Base-by-base conservation (phyloP, 495 filamentous ascomycete species). In the Parathielavia appendiculata region DNA sequence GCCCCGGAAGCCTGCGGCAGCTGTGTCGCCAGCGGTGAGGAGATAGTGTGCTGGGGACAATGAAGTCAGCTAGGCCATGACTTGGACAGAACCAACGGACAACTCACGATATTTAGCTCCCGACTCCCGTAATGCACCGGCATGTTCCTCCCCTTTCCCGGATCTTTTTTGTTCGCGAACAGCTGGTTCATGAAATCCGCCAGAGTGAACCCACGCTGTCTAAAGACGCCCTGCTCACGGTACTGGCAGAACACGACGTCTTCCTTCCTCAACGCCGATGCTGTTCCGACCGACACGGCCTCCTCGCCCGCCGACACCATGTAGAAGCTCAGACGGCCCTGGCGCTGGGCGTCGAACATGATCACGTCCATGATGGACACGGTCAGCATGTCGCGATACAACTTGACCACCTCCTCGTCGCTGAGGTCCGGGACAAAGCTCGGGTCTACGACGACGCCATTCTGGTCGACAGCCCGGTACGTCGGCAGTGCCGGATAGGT, bases 231-330 rank as follows among this genome's bases (percentile, higher is more conserved):
- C 30, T 92, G 82, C 73, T 99, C 93, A 56, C 93, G 86, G 66
- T 99, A 99, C 67, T 99, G 93, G 48, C 87, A 89, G 63, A 96
- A 99, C 26, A 96, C 79, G 16, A 96, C 89, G 64, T 99, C 95
- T 57, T 89, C 81, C n/a, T 81, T 85, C 20, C 79, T 76, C 30
- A 99, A 74, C 9, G 90, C 90, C 23, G 88, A 88, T 2, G 92
- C 89, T 0, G 87, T 92, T 9, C 88, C 93, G 13, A 97, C 85
- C 30, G 88, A 86, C 22, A 96, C 91, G 38, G 92, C 93, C 78
- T 97, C 93, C 76, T 99, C 93, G 46, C 93, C 93, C 2, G 91
- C 91, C 20, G 89, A 92, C 53, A 96, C 91, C 90, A 99, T 97
- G 66, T 97, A 99, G 74, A 99, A 99, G 69, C 85, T 91, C 49